These are phyloP conservation scores for Fusarium staphyleae DNA, from an alignment of 2,329 filamentous ascomycete genomes.

Conservation along the genomic window DNA sequence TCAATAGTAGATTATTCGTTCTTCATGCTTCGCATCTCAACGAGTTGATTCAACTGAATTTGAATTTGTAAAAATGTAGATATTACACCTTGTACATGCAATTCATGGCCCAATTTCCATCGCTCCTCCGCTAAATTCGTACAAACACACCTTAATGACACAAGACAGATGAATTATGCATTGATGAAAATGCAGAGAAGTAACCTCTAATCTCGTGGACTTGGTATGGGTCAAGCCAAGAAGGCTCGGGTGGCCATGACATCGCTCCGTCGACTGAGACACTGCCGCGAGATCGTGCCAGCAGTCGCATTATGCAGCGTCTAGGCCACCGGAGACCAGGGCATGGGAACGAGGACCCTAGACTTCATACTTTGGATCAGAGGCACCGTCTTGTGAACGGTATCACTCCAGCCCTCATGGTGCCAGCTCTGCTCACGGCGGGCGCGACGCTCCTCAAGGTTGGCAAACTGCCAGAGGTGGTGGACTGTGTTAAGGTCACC, in stretches of 20 bases:
- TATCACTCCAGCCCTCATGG: conserved; percentile 94
- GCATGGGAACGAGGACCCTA: conserved; percentile 89
- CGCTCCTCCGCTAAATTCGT: conserved; percentile 27
- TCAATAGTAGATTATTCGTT: conserved; percentile 1
- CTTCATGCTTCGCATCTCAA: conserved; percentile 3
- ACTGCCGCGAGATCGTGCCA: neutral
- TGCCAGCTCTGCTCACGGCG: conserved; percentile 95
- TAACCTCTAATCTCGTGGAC: conserved; percentile 25
- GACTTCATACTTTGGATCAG: conserved; percentile 98
- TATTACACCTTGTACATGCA: conserved; percentile 41
- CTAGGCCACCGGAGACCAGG: conserved; percentile 92
- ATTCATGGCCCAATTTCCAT: conserved; percentile 33
- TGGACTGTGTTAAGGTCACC: conserved; percentile 97
- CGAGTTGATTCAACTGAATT: conserved; percentile 22
- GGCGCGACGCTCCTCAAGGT: conserved; percentile 90
- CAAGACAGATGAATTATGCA: conserved; percentile 28
- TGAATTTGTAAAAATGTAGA: conserved; percentile 35
- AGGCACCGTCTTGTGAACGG: conserved; percentile 97
- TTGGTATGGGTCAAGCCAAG: conserved; percentile 4
- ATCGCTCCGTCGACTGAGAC: conserved; percentile 2
- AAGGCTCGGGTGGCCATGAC: neutral
- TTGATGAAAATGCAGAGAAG: conserved; percentile 9
- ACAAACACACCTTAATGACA: conserved; percentile 23
- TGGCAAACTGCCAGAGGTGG: conserved; percentile 98
- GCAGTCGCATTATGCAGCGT: neutral